Percentiles rank a stretch among this genome's conserved stretches.
Conservation (phyloP, 108 stramenopile genomes). For the Craspedostauros australis region DNA sequence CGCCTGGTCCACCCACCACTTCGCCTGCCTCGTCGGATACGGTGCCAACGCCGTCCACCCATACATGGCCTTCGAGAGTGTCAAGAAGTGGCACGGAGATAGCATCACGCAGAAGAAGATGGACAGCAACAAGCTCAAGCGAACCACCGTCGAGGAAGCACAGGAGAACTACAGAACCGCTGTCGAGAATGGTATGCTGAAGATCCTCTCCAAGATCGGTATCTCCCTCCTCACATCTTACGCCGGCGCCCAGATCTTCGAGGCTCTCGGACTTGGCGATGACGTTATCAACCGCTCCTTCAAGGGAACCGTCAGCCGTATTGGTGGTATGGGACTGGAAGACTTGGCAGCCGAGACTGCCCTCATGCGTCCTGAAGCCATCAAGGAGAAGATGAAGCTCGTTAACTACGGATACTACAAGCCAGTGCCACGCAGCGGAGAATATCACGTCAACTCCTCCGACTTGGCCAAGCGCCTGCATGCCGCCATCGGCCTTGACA, state of each 20-base stretch:
- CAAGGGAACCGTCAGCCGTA: conserved; percentile 92
- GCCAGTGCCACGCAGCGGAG: conserved; percentile 81
- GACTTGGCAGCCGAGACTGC: conserved; percentile 81
- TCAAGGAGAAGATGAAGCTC: conserved; percentile 68
- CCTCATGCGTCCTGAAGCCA: conserved; percentile 78
- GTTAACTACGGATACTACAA: conserved; percentile 89
- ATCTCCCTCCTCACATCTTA: conserved; percentile 92
- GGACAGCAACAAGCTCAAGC: conserved; percentile 72
- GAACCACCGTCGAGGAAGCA: conserved; percentile 66
- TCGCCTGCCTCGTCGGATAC: conserved; percentile 91
- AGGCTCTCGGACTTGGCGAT: conserved; percentile 88
- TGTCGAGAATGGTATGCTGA: conserved; percentile 87
- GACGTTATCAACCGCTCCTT: conserved; percentile 87
- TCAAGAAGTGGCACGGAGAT: conserved; percentile 80
- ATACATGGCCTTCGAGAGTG: conserved; percentile 91
- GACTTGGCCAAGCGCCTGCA: conserved; percentile 90
- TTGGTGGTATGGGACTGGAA: conserved; percentile 68
- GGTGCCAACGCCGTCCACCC: conserved; percentile 96
- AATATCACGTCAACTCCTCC: conserved; percentile 93
- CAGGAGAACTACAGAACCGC: conserved; percentile 90
- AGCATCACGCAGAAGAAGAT: conserved; percentile 82
- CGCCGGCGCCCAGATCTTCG: conserved; percentile 94
- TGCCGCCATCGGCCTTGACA: conserved; percentile 85
- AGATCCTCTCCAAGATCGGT: conserved; percentile 95
- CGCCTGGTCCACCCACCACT: conserved; percentile 92